phyloP scores from a whole-genome alignment of 2,329 filamentous ascomycete species.

The Penicillium sp. region DNA sequence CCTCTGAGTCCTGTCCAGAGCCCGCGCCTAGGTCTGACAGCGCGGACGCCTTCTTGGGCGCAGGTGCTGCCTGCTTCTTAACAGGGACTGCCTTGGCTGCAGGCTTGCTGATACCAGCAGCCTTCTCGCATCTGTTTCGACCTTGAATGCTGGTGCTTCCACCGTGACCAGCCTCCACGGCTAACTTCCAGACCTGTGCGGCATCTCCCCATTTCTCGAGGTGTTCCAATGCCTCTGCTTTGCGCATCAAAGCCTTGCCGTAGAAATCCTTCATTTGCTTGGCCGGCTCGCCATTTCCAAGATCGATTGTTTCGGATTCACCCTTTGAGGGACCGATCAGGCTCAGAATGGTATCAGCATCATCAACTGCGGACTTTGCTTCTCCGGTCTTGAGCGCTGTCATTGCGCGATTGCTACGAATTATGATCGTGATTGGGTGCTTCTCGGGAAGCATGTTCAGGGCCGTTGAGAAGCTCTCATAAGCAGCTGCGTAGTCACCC shows the following conservation, averaged over 20 bases:
- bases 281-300: slow-evolving; percentile 61
- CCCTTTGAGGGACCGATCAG: slow-evolving; percentile 79
- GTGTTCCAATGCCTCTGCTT: slow-evolving; percentile 92
- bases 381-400: slow-evolving; percentile 90
- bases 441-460: slow-evolving; percentile 69
- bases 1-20: slow-evolving; percentile 59
- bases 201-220: slow-evolving; percentile 93
- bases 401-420: slow-evolving; percentile 86
- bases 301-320: slow-evolving; percentile 73
- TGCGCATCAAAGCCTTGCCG: slow-evolving; percentile 88
- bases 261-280: slow-evolving; percentile 93
- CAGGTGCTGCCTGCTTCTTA: slow-evolving; percentile 48
- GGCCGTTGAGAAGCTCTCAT: slow-evolving; percentile 76
- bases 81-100: slow-evolving; percentile 45
- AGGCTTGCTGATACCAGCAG: slow-evolving; percentile 64
- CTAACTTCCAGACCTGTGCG: slow-evolving; percentile 72
- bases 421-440: slow-evolving; percentile 83
- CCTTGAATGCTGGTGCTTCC: slow-evolving; percentile 80
- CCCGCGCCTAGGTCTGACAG: slow-evolving; percentile 39
- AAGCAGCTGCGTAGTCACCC: slow-evolving; percentile 85
- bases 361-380: slow-evolving; percentile 78
- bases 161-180: slow-evolving; percentile 82
- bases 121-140: slow-evolving; percentile 83
- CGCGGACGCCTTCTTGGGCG: slow-evolving; percentile 34
- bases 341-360: slow-evolving; percentile 75